These are phyloP conservation scores for Syncephalastrum contaminatum DNA, from an alignment of 371 early-diverging fungal genomes.

Conservation along the genomic window DNA sequence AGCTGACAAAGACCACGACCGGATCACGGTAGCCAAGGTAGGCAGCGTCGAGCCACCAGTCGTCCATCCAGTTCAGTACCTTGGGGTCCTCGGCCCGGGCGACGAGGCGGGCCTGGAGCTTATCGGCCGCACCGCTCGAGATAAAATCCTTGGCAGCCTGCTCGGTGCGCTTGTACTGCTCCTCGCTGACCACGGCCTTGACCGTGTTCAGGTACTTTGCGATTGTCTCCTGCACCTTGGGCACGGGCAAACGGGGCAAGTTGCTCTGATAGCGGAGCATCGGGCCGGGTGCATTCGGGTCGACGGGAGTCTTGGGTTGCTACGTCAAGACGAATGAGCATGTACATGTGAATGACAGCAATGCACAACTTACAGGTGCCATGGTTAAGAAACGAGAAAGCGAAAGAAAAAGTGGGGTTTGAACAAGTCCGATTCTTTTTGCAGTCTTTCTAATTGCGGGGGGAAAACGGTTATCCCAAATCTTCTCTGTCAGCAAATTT, in stretches of 20 bases:
- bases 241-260: conserved; percentile 88
- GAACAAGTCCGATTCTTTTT: too few species aligned
- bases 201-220: conserved; percentile 78
- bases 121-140: conserved; percentile 76
- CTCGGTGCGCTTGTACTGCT: conserved; percentile 72
- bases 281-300: conserved; percentile 50
- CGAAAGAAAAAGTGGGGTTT: too few species aligned
- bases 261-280: conserved; percentile 67
- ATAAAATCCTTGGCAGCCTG: conserved; percentile 77
- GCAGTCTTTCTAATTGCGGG: too few species aligned
- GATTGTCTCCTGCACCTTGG: conserved; percentile 79
- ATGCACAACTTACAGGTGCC: too few species aligned
- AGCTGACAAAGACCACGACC: conserved; percentile 85
- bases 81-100: conserved; percentile 66
- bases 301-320: conserved; percentile 46
- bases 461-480: too few species aligned
- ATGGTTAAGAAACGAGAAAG: too few species aligned
- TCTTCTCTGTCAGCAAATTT: conserved; percentile 7
- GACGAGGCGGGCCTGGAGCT: conserved; percentile 80
- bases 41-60: conserved; percentile 93
- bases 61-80: conserved; percentile 87
- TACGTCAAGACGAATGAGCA: too few species aligned
- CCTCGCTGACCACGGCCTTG: conserved; percentile 71
- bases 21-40: conserved; percentile 97
- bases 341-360: too few species aligned